phyloP scores from a whole-genome alignment of 805 yeast species.

The Wickerhamomyces canadensis region DNA sequence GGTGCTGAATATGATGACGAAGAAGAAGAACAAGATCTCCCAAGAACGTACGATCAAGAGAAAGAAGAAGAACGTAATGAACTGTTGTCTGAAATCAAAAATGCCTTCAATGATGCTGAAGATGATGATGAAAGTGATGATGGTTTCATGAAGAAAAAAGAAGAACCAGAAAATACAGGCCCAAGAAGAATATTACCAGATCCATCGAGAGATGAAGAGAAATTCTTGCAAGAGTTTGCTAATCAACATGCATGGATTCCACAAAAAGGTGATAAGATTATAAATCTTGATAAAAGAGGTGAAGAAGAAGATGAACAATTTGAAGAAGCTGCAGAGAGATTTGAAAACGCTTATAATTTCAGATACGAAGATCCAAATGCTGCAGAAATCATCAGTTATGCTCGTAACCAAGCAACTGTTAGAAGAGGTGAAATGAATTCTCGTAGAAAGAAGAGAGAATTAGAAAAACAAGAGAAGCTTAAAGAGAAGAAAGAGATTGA shows the following conservation, averaged over 20 bases:
- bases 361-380: conserved; percentile 90
- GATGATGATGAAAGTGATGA: conserved; percentile 37
- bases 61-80: conserved; percentile 71
- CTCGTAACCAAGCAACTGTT: conserved; percentile 88
- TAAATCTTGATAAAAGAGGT: conserved; percentile 39
- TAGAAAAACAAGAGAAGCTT: conserved; percentile 48
- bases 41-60: conserved; percentile 67
- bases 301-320: conserved; percentile 73
- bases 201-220: conserved; percentile 55
- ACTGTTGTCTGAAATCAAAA: conserved; percentile 72
- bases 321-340: conserved; percentile 86
- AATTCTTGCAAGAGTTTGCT: conserved; percentile 69
- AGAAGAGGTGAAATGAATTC: conserved; percentile 72
- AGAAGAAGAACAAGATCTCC: conserved; percentile 39
- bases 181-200: conserved; percentile 48
- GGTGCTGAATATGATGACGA: conserved; percentile 50
- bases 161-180: conserved; percentile 24
- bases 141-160: conserved; percentile 57
- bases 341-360: conserved; percentile 91
- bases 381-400: conserved; percentile 88
- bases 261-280: conserved; percentile 51
- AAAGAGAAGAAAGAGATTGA: conserved; percentile 51
- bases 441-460: conserved; percentile 79
- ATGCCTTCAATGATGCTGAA: conserved; percentile 48
- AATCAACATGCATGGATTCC: conserved; percentile 89